Evolutionary conservation across 2,329 filamentous ascomycete genomes (phyloP).

Genomic region (Aspergillus sp.): DNA sequence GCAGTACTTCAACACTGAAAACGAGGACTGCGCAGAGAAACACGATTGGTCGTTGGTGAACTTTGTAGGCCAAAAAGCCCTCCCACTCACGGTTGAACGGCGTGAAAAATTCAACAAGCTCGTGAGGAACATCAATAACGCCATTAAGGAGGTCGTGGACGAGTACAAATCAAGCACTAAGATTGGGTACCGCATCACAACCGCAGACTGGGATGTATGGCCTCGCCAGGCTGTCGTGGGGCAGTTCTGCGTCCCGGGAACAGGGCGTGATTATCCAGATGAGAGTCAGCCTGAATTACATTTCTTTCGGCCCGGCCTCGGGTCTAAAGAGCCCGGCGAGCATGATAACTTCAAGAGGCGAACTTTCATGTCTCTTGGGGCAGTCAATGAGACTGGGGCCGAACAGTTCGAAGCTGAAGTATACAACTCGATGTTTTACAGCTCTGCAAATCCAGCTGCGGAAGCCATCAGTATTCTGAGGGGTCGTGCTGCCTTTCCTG

Average conservation of each 20-base stretch:
- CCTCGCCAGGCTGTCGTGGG: slow-evolving; percentile 24
- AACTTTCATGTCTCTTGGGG: not conserved
- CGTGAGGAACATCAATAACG: not conserved
- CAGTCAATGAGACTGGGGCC: not conserved
- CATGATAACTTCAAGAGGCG: not conserved
- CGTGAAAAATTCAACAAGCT: slow-evolving; percentile 6
- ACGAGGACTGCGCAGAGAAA: not conserved
- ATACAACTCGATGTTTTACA: not conserved
- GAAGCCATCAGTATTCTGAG: not conserved
- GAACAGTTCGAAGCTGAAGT: not conserved
- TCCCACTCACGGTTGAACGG: not conserved
- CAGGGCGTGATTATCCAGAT: slow-evolving; percentile 24
- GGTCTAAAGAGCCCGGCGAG: not conserved
- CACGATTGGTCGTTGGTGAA: slow-evolving; percentile 6
- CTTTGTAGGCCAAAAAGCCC: not conserved
- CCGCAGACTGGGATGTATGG: slow-evolving; percentile 33
- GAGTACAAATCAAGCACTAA: not conserved
- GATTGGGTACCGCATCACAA: slow-evolving; percentile 13
- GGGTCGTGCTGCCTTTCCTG: not conserved
- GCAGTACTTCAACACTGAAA: slow-evolving; percentile 7
- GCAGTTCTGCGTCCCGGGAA: slow-evolving; percentile 29
- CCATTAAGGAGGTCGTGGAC: not conserved
- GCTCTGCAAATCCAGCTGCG: not conserved
- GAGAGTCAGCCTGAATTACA: slow-evolving; percentile 29
- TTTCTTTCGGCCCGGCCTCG: slow-evolving; percentile 31